phyloP scores from a whole-genome alignment of 331 rosid species.

The Quercus phellos region DNA sequence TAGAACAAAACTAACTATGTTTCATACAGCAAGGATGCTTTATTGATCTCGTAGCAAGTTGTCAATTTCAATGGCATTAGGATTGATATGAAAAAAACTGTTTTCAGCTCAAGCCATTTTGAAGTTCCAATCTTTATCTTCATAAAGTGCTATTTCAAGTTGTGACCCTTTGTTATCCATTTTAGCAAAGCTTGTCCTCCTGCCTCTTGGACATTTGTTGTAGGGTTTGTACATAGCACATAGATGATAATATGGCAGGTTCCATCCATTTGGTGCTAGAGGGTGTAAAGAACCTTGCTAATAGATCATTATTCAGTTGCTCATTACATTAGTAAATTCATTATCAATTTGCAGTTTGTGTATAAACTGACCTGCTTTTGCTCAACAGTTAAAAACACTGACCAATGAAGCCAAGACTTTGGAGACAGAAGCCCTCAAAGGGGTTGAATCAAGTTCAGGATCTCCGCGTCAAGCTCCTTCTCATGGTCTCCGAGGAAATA shows the following conservation, averaged over 20 bases:
- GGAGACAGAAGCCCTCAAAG: slow-evolving; percentile 53
- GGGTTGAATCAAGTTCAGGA: slow-evolving; percentile 45
- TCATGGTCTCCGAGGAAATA: slow-evolving; percentile 48
- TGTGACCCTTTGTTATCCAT: not conserved
- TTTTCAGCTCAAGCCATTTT: not conserved
- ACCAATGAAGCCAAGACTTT: slow-evolving; percentile 59
- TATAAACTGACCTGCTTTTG: slow-evolving; percentile 5
- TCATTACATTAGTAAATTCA: not conserved
- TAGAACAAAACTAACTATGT: slow-evolving; percentile 3
- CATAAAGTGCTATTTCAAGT: not conserved
- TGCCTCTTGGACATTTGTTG: not conserved
- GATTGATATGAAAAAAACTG: not conserved
- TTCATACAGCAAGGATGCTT: slow-evolving; percentile 10
- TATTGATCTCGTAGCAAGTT: not conserved
- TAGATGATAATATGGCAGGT: not conserved
- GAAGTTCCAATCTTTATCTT: not conserved
- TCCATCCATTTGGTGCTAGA: not conserved
- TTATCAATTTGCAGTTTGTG: not conserved
- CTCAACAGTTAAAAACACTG: slow-evolving; percentile 57
- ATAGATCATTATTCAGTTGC: not conserved
- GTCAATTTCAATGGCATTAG: not conserved
- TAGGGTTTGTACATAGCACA: not conserved
- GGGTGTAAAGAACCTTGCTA: not conserved
- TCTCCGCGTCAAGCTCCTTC: slow-evolving; percentile 61
- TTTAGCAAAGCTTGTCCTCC: not conserved